Evolutionary conservation across 169 alveolate genomes (phyloP).

Genomic region (Perkinsus olseni): DNA sequence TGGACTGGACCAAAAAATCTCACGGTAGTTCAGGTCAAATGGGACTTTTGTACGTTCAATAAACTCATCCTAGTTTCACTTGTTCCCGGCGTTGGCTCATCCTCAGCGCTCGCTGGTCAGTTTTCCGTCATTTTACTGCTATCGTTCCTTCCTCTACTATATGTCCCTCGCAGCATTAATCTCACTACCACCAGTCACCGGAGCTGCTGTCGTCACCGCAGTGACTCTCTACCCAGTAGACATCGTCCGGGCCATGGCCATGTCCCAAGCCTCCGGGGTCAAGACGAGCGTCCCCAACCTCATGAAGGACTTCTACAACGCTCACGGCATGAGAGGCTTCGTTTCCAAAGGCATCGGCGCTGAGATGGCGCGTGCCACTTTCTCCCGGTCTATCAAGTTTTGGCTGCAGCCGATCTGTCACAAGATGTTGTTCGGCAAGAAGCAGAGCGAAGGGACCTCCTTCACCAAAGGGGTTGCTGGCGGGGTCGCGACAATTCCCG

Average conservation of each 20-base stretch:
- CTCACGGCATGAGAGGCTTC: constrained; percentile 17
- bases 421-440: background rate
- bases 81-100: too few species aligned
- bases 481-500: constrained; percentile 18
- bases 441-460: constrained; percentile 7
- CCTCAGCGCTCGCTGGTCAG: too few species aligned
- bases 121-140: too few species aligned
- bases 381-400: constrained; percentile 10
- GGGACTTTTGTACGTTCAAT: too few species aligned
- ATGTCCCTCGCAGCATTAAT: too few species aligned
- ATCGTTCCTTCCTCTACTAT: too few species aligned
- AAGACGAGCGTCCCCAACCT: background rate
- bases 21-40: too few species aligned
- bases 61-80: too few species aligned
- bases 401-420: constrained; percentile 22
- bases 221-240: constrained; percentile 15
- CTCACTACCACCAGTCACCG: constrained; percentile 11
- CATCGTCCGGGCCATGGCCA: constrained; percentile 14
- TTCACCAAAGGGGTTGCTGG: constrained; percentile 21
- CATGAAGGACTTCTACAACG: background rate
- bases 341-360: constrained; percentile 20
- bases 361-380: constrained; percentile 14
- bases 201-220: constrained; percentile 14
- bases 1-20: too few species aligned
- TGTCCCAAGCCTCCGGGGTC: constrained; percentile 9